phyloP scores from a whole-genome alignment of 257 asterid genomes.

The Rubia yunnanensis region DNA sequence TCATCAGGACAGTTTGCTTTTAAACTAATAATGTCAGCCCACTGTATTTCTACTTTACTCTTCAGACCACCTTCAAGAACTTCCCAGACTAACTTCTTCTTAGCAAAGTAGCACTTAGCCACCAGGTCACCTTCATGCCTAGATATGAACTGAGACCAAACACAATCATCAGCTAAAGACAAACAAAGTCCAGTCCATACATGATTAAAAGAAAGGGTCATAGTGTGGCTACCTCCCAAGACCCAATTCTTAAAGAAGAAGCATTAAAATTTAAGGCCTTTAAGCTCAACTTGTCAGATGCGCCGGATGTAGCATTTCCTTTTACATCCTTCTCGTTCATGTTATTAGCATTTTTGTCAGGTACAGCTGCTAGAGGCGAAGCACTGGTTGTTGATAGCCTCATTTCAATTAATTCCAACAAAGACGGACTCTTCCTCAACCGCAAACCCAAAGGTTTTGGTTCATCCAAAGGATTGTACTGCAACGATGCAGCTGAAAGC shows the following conservation, averaged over 20 bases:
- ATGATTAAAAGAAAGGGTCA: background rate
- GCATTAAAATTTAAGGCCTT: constrained; percentile 80
- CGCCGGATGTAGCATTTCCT: constrained; percentile 26
- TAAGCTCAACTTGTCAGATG: constrained; percentile 39
- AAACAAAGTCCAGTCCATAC: background rate
- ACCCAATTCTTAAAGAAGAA: constrained; percentile 55
- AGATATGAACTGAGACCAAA: constrained; percentile 61
- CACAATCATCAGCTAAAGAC: constrained; percentile 10
- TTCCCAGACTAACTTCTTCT: constrained; percentile 93
- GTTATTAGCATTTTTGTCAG: constrained; percentile 16
- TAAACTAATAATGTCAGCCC: constrained; percentile 68
- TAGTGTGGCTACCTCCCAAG: constrained; percentile 62
- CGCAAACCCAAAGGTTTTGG: constrained; percentile 78
- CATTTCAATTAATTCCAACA: constrained; percentile 64
- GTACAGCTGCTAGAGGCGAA: constrained; percentile 12
- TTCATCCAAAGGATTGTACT: constrained; percentile 56
- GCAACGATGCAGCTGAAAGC: constrained; percentile 23
- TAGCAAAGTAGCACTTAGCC: constrained; percentile 86
- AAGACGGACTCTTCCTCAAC: constrained; percentile 65
- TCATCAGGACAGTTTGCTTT: constrained; percentile 59
- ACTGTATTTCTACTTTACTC: constrained; percentile 81
- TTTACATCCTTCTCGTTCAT: constrained; percentile 29
- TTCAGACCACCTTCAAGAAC: constrained; percentile 78
- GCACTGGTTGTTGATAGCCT: constrained; percentile 36
- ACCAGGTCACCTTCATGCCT: constrained; percentile 82